phyloP scores from a whole-genome alignment of 129 eudicot genomes.

The Rutidosis leptorrhynchoides region DNA sequence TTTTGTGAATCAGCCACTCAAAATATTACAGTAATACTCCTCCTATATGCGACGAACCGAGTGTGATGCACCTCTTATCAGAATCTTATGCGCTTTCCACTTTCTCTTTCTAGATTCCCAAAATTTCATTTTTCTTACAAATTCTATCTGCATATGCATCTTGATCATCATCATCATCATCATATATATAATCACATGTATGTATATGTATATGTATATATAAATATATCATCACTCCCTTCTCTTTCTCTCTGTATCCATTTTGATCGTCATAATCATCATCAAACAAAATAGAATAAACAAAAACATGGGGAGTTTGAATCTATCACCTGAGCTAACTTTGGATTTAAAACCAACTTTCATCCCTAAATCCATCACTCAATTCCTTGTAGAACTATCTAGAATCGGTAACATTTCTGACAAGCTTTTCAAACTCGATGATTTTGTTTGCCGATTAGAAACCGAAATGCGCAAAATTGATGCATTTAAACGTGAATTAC shows the following conservation, averaged over 20 bases:
- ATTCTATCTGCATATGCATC: conserved; percentile 8
- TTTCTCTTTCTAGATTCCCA: conserved; percentile 27
- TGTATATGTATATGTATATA: no score
- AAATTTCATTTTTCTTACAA: conserved; percentile 21
- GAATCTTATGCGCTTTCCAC: conserved; percentile 22
- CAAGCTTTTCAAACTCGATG: conserved; percentile 44
- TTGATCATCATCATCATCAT: background rate
- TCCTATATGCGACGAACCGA: conserved; percentile 31
- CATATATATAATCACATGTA: conserved; percentile 18
- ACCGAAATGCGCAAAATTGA: conserved; percentile 87
- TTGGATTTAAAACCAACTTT: conserved; percentile 45
- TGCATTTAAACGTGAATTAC: conserved; percentile 79
- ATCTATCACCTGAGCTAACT: conserved; percentile 40
- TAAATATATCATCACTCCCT: conserved; percentile 24
- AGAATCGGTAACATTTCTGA: conserved; percentile 44
- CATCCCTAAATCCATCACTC: conserved; percentile 50
- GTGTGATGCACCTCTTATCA: conserved; percentile 2
- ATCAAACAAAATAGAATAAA: conserved; percentile 12
- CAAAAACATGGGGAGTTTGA: conserved; percentile 41
- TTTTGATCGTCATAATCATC: conserved; percentile 18
- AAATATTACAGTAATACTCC: no score
- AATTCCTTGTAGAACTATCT: conserved; percentile 40
- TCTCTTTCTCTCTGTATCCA: conserved; percentile 21
- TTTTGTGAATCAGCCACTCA: background rate
- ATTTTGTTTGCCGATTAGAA: conserved; percentile 47